Evolutionary conservation across 2,329 filamentous ascomycete species (phyloP), one percentile per base, ranked within the genome.

Genomic region (Hypoxylon sp.): DNA sequence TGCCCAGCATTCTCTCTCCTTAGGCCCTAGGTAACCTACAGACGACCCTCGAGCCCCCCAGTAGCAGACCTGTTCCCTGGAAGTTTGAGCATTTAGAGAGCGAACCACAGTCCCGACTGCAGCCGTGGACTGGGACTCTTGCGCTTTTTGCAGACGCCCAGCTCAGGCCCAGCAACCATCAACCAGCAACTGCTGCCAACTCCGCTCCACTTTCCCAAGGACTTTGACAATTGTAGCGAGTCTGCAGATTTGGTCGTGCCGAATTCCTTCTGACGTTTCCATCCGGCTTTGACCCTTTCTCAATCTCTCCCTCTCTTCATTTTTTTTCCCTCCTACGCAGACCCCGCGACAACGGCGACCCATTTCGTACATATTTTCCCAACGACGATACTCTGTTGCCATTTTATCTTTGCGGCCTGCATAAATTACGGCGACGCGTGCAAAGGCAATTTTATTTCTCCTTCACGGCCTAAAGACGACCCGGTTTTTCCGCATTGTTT

Each of bases 311-410:
- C 63, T 65, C 62, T 64, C 52, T 61, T 64, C 61, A 65, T 64
- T 64, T 69, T 68, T 63, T 66, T 64, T 65, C 64, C 64, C 52
- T 51, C 44, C 44, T 58, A n/a, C n/a, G n/a, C 57, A 68, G 64
- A 73, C 71, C 73, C 72, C 72, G 72, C 72, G 71, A 73, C 67
- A 69, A 71, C 68, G 69, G 68, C 68, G 70, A 73, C 65, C 67
- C 68, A 70, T 70, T 70, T 66, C 66, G 64, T 65, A 68, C 71
- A 68, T 61, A 56, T 64, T 65, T 64, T 62, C 61, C 61, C 65
- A 66, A 69, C 64, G 61, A 72, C 73, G 75, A 78, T 74, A 40
- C 36, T 40, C 11, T 71, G 67, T 65, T 75, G 67, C 69, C 64
- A 57, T 61, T 66, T 67, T 67, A 45, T 61, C 60, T 54, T 61